A percentile compares a stretch with the other conserved stretches of the same genome.
Conservation (phyloP, 345 rosid genomes). For the Zanthoxylum bungeanum region DNA sequence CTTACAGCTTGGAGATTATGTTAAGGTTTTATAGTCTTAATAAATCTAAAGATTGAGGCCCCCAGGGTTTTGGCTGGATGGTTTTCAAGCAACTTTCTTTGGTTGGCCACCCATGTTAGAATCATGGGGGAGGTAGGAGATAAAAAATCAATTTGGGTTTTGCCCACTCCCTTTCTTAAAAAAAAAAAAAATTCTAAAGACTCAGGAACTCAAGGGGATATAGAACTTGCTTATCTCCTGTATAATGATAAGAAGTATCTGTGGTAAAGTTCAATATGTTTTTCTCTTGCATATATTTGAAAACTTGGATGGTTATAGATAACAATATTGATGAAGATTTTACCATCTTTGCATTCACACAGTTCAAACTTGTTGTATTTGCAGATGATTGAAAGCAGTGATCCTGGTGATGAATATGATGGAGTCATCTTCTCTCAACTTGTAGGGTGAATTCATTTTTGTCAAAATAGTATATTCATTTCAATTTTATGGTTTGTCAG, state of each 20-base stretch:
- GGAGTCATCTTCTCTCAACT: conserved; percentile 99
- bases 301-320: background rate
- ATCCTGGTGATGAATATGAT: conserved; percentile 88
- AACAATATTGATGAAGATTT: background rate
- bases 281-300: background rate
- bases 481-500: conserved; percentile 7
- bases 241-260: background rate
- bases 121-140: too few species aligned
- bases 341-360: background rate
- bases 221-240: background rate
- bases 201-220: background rate
- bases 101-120: too few species aligned
- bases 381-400: conserved; percentile 99
- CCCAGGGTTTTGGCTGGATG: too few species aligned
- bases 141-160: too few species aligned
- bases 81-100: too few species aligned
- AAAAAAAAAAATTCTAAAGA: too few species aligned
- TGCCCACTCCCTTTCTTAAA: too few species aligned
- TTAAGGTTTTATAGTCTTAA: background rate
- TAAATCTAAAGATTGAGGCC: too few species aligned
- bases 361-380: conserved; percentile 23
- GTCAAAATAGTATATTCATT: conserved; percentile 8
- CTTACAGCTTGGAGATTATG: background rate
- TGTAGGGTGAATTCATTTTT: conserved; percentile 46
- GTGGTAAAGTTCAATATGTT: background rate